Evolutionary conservation across 2,329 filamentous ascomycete genomes (phyloP).

Genomic region (Cercospora sp.): DNA sequence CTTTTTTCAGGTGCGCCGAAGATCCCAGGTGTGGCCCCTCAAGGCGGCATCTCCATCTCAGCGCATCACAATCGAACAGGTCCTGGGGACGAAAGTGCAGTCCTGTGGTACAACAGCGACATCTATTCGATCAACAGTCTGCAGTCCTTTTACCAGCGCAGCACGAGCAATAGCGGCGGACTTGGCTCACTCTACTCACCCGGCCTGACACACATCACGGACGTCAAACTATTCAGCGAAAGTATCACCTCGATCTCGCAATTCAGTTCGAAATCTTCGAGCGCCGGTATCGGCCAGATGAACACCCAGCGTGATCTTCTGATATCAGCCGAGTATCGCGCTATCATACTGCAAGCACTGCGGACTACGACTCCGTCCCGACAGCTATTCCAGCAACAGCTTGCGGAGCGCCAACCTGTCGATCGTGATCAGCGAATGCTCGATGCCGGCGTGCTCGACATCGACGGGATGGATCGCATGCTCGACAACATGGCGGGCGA

Average conservation of each 20-base stretch:
- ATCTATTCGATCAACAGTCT: constrained; percentile 49
- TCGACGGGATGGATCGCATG: constrained; percentile 51
- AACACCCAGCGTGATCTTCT: constrained; percentile 48
- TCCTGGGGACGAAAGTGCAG: constrained; percentile 46
- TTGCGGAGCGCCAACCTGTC: constrained; percentile 26
- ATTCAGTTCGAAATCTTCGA: constrained; percentile 39
- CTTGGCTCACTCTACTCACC: constrained; percentile 45
- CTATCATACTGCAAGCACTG: constrained; percentile 44
- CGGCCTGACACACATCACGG: constrained; percentile 44
- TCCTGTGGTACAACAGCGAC: constrained; percentile 50
- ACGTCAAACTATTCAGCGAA: constrained; percentile 46
- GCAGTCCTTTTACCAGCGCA: constrained; percentile 48
- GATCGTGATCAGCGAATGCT: constrained; percentile 47
- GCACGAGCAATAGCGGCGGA: constrained; percentile 33
- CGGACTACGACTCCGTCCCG: constrained; percentile 37
- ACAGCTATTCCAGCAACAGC: constrained; percentile 37
- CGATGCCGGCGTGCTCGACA: constrained; percentile 47
- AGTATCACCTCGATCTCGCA: constrained; percentile 47
- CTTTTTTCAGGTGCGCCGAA: constrained; percentile 47
- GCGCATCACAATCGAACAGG: constrained; percentile 36
- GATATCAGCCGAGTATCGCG: constrained; percentile 47
- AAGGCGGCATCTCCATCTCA: constrained; percentile 48
- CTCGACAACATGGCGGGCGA: constrained; percentile 40
- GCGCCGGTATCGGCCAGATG: constrained; percentile 43
- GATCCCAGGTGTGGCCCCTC: constrained; percentile 33